Base-by-base conservation (phyloP, 257 asterid species). In the Paulownia fortunei region DNA sequence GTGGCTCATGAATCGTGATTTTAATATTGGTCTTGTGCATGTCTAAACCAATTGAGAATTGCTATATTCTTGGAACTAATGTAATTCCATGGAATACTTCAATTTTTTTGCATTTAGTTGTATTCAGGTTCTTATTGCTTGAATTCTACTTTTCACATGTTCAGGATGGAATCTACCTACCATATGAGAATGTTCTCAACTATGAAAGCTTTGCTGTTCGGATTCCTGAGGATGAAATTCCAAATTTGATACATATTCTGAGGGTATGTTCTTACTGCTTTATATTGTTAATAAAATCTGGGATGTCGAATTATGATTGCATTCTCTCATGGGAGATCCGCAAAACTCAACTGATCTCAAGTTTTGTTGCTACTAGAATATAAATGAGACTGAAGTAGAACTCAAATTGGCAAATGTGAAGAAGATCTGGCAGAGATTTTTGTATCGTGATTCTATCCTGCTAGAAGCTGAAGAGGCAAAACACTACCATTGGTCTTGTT, bases 391-490 rank as follows among this genome's bases (percentile, higher is more conserved):
- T n/a, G 99, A 93, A 79, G 85, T 92, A 59, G 92, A 96, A 77
- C 62, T 83, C 80, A 96, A 88, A 78, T 46, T 92, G 88, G 87
- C 87, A 44, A 93, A 93, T 69, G 92, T 96, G 80, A 94, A 77
- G 83, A 93, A 84, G 79, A 87, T 93, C 58, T 93, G 99, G 98
- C 99, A 87, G 79, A 89, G 99, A 83, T 96, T 92, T 87, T 52
- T 92, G 85, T 96, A 96, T 74, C 92, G 90, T 0, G 94, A 92
- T 88, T 86, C 99, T 47, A 52, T 96, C 72, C 54, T 93, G 78
- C 97, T 92, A 55, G 99, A 96, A 88, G 97, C 99, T n/a, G 88
- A n/a, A 84, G 80, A 90, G 98, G 83, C 99, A 96, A 76, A 89
- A 87, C 26, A 69, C 80, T 37, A 80, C 91, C 10, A 36, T 82